phyloP scores from a whole-genome alignment of 2,329 filamentous ascomycete species.

The Fusarium aywerte region DNA sequence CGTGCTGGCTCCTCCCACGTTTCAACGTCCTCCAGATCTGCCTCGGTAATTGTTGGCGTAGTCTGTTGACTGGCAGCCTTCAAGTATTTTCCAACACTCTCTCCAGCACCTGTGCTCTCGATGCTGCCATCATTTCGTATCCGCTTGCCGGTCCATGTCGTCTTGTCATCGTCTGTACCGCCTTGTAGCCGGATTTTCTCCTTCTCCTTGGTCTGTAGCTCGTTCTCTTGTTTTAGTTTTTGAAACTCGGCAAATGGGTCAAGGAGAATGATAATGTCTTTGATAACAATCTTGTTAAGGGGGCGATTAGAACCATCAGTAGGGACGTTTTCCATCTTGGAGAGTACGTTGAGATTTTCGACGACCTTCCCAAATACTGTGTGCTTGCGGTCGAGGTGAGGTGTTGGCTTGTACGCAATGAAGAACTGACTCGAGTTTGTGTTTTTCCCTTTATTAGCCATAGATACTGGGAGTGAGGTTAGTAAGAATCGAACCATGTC shows the following conservation, averaged over 20 bases:
- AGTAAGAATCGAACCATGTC: background rate
- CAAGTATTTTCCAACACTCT: constrained; percentile 82
- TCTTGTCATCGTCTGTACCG: constrained; percentile 85
- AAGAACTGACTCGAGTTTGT: constrained; percentile 97
- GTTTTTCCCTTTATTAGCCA: constrained; percentile 99
- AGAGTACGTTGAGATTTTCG: constrained; percentile 76
- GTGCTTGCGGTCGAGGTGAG: constrained; percentile 93
- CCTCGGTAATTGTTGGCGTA: constrained; percentile 62
- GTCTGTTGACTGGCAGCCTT: constrained; percentile 61
- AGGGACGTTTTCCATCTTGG: constrained; percentile 79
- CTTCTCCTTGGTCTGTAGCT: constrained; percentile 66
- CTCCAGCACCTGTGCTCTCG: constrained; percentile 55
- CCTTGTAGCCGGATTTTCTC: constrained; percentile 72
- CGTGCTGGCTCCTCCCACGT: constrained; percentile 75
- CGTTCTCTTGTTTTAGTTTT: constrained; percentile 74
- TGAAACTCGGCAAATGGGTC: constrained; percentile 97
- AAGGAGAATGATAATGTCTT: constrained; percentile 85
- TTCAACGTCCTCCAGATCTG: constrained; percentile 71
- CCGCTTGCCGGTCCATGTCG: constrained; percentile 96
- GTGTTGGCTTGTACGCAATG: constrained; percentile 85
- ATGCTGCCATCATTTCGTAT: constrained; percentile 75
- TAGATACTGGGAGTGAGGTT: constrained; percentile 62
- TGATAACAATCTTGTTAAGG: constrained; percentile 80
- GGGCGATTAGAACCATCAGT: constrained; percentile 82
- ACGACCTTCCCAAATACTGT: constrained; percentile 94